Percentiles rank a stretch among this genome's conserved stretches.
Evolutionary conservation across 257 asterid species (phyloP).

Genomic region (Ballota nigra): DNA sequence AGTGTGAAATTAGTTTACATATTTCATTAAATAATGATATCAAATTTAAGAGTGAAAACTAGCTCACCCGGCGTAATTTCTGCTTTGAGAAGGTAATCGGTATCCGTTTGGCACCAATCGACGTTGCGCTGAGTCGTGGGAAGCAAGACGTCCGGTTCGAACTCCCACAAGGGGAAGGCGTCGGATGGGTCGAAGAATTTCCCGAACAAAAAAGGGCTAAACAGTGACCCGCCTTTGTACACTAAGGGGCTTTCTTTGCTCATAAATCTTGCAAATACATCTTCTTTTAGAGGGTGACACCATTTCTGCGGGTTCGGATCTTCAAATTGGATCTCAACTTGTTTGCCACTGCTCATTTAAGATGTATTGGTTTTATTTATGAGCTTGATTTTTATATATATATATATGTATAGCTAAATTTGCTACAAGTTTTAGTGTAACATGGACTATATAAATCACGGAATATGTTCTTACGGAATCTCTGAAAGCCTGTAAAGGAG

Average conservation of each 20-base stretch:
- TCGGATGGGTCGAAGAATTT: constrained; percentile 94
- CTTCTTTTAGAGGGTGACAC: constrained; percentile 69
- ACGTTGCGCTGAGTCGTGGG: constrained; percentile 32
- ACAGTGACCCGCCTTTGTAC: constrained; percentile 52
- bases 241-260: constrained; percentile 40
- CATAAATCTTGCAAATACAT: constrained; percentile 38
- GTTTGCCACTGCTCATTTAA: constrained; percentile 43
- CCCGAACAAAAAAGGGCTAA: constrained; percentile 73
- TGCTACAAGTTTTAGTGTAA: constrained; percentile 19
- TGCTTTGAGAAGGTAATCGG: constrained; percentile 49
- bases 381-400: neutral
- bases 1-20: no score
- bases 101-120: constrained; percentile 69
- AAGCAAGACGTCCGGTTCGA: constrained; percentile 51
- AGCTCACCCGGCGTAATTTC: constrained; percentile 62
- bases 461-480: constrained; percentile 53
- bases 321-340: constrained; percentile 48
- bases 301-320: constrained; percentile 60
- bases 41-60: no score
- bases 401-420: neutral
- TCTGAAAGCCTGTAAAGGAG: constrained; percentile 32
- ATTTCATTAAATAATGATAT: no score
- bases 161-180: constrained; percentile 91
- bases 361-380: no score
- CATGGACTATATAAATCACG: neutral